These are phyloP conservation scores for Termitomyces sp. DNA, from an alignment of 768 basidiomycete genomes.

Conservation along the genomic window DNA sequence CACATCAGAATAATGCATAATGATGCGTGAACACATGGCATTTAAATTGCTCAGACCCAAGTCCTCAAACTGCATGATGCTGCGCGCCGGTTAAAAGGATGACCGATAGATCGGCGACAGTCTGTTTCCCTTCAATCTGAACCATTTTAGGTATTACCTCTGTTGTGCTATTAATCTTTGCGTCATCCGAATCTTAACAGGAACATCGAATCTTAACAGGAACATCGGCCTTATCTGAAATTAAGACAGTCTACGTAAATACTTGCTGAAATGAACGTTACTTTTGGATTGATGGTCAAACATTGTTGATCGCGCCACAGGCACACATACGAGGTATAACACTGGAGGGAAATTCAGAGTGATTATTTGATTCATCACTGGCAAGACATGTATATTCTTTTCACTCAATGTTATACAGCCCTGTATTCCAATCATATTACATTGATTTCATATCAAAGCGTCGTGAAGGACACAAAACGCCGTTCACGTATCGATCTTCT, in stretches of 20 bases:
- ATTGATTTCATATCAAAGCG: not conserved
- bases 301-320: not conserved
- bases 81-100: slow-evolving; percentile 14
- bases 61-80: too few relatives aligned
- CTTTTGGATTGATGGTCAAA: not conserved
- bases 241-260: slow-evolving; percentile 10
- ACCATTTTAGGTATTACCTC: slow-evolving; percentile 9
- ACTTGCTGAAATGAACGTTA: not conserved
- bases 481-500: too few relatives aligned
- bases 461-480: not conserved
- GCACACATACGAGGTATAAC: not conserved
- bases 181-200: slow-evolving; percentile 20
- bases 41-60: too few relatives aligned
- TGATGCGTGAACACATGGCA: too few relatives aligned
- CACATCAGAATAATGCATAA: too few relatives aligned
- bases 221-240: slow-evolving; percentile 15
- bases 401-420: not conserved
- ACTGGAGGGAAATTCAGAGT: slow-evolving; percentile 2
- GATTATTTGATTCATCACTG: slow-evolving; percentile 4
- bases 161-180: slow-evolving; percentile 19
- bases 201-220: too few relatives aligned
- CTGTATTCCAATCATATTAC: not conserved
- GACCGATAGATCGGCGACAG: not conserved
- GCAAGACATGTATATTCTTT: not conserved
- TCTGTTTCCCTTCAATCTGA: not conserved